Conservation (phyloP, 106 monocot genomes). For the Vanilla planifolia region DNA sequence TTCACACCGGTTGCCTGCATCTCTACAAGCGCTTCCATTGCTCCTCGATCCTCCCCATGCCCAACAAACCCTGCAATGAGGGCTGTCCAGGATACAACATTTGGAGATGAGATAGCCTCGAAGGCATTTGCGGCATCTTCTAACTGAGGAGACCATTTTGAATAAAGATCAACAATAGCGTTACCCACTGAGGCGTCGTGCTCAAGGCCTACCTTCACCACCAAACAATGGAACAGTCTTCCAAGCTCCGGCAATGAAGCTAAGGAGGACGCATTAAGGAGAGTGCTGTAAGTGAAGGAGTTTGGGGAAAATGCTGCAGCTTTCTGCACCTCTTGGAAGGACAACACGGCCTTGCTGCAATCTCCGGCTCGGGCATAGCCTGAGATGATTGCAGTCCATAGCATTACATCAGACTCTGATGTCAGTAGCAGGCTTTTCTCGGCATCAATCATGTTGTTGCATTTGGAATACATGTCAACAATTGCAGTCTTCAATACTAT, state of each 20-base stretch:
- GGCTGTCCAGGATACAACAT: slow-evolving; percentile 77
- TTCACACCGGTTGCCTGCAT: slow-evolving; percentile 46
- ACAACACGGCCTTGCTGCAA: slow-evolving; percentile 23
- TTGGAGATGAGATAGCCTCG: slow-evolving; percentile 30
- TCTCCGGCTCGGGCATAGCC: slow-evolving; percentile 34
- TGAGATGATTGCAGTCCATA: slow-evolving; percentile 62
- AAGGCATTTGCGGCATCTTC: slow-evolving; percentile 26
- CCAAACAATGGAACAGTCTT: slow-evolving; percentile 42
- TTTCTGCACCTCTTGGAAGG: slow-evolving; percentile 37
- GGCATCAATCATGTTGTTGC: slow-evolving; percentile 33
- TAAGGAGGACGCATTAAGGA: slow-evolving; percentile 39
- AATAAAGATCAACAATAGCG: slow-evolving; percentile 63
- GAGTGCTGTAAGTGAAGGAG: slow-evolving; percentile 53
- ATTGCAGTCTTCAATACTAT: slow-evolving; percentile 70
- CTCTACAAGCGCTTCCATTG: slow-evolving; percentile 29
- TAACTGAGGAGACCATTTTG: slow-evolving; percentile 33
- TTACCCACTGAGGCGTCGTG: slow-evolving; percentile 66
- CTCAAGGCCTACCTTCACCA: slow-evolving; percentile 40
- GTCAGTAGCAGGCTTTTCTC: slow-evolving; percentile 37
- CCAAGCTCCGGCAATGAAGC: slow-evolving; percentile 28
- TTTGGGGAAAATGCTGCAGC: slow-evolving; percentile 23
- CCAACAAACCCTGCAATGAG: slow-evolving; percentile 32
- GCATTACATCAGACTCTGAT: slow-evolving; percentile 35
- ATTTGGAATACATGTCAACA: slow-evolving; percentile 66
- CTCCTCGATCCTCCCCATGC: slow-evolving; percentile 25